A percentile compares a stretch with the other conserved stretches of the same genome.
These are phyloP conservation scores for Galeopsis tetrahit DNA, from an alignment of 257 asterid species.

Conservation along the genomic window DNA sequence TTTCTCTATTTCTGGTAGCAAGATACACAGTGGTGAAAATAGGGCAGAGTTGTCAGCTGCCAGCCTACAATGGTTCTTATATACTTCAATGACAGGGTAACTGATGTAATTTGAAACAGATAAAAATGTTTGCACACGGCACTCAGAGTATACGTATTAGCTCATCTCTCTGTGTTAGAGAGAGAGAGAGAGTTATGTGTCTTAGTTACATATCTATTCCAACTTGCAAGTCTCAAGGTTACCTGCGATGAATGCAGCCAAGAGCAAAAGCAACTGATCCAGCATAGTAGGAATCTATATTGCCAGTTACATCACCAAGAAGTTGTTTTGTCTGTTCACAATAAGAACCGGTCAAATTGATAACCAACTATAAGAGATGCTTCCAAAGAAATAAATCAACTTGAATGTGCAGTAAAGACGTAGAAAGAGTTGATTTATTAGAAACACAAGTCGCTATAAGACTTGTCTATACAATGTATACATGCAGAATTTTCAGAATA, in stretches of 20 bases:
- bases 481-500: conserved; percentile 15
- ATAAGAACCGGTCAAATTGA: conserved; percentile 40
- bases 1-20: conserved; percentile 28
- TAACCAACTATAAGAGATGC: conserved; percentile 24
- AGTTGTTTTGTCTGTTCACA: conserved; percentile 80
- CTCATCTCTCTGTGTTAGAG: not conserved
- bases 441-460: conserved; percentile 15
- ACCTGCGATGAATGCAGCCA: conserved; percentile 99
- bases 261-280: conserved; percentile 94
- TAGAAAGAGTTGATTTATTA: conserved; percentile 16
- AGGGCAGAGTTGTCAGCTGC: conserved; percentile 17
- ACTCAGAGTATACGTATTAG: conserved; percentile 15
- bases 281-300: conserved; percentile 66
- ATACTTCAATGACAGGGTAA: not conserved
- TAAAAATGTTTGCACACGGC: conserved; percentile 6
- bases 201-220: conserved; percentile 16
- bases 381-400: conserved; percentile 26
- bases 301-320: conserved; percentile 69
- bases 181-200: conserved; percentile 25
- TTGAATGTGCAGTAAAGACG: conserved; percentile 11
- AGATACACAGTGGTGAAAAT: conserved; percentile 11
- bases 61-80: conserved; percentile 20
- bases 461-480: conserved; percentile 19
- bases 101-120: not conserved
- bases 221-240: conserved; percentile 36